Percentiles rank a stretch among this genome's conserved stretches.
Conservation (phyloP, 495 filamentous ascomycete genomes). For the Talaromyces thailandensis region DNA sequence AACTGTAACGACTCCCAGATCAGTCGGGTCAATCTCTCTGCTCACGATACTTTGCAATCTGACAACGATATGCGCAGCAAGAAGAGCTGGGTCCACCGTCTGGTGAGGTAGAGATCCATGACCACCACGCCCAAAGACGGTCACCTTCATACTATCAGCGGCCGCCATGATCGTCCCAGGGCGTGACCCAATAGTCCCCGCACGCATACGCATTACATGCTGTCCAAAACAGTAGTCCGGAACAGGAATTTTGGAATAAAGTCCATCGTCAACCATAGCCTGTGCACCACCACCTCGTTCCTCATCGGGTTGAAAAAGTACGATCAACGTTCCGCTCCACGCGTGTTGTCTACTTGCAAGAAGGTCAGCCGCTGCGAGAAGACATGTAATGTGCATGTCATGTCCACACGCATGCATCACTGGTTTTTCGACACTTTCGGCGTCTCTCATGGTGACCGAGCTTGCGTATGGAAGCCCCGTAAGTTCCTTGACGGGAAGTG, state of each 20-base stretch:
- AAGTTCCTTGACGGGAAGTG: slow-evolving; percentile 40
- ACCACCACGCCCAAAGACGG: slow-evolving; percentile 41
- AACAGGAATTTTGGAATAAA: slow-evolving; percentile 37
- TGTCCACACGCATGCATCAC: slow-evolving; percentile 51
- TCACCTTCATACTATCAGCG: slow-evolving; percentile 42
- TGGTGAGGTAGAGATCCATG: slow-evolving; percentile 44
- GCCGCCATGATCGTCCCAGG: slow-evolving; percentile 37
- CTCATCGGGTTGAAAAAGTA: slow-evolving; percentile 47
- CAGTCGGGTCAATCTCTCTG: slow-evolving; percentile 37
- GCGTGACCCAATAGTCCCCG: slow-evolving; percentile 30
- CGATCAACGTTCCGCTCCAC: slow-evolving; percentile 45
- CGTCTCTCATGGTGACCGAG: slow-evolving; percentile 29
- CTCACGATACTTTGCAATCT: slow-evolving; percentile 43
- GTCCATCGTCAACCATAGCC: slow-evolving; percentile 45
- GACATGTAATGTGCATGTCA: slow-evolving; percentile 48
- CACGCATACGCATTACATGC: slow-evolving; percentile 40
- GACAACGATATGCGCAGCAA: slow-evolving; percentile 40
- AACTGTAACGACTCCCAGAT: slow-evolving; percentile 42
- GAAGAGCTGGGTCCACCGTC: slow-evolving; percentile 40
- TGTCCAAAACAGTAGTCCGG: slow-evolving; percentile 44
- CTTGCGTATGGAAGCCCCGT: slow-evolving; percentile 43
- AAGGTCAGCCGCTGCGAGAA: slow-evolving; percentile 39
- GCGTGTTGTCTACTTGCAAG: slow-evolving; percentile 18
- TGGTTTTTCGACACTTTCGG: slow-evolving; percentile 32
- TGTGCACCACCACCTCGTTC: slow-evolving; percentile 42